Percentiles rank a stretch among this genome's conserved stretches.
Conservation (phyloP, 1,139 yeast genomes). For the Trichomonascaceae sp. region DNA sequence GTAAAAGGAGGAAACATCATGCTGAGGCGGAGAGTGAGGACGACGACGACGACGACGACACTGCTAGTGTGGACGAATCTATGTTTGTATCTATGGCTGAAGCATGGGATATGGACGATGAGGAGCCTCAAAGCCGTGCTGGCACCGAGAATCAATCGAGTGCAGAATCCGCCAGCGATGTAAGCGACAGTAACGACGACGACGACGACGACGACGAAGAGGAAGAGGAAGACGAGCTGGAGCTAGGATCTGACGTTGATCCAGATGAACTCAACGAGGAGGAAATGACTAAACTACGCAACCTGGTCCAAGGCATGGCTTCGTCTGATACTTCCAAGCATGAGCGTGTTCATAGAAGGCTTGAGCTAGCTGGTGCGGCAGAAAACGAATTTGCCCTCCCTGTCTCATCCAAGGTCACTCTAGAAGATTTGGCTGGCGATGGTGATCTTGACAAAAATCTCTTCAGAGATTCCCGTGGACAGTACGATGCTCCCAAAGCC, state of each 20-base stretch:
- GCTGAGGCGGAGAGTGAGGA: conserved; percentile 14
- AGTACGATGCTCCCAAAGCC: conserved; percentile 28
- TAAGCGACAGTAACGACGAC: conserved; percentile 40
- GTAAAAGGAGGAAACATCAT: conserved; percentile 10
- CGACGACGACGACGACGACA: conserved; percentile 28
- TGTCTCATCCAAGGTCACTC: conserved; percentile 41
- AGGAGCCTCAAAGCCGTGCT: too few species aligned
- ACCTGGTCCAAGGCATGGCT: conserved; percentile 15
- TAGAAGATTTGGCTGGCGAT: conserved; percentile 63
- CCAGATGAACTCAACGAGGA: conserved; percentile 15
- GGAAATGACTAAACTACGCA: conserved; percentile 13
- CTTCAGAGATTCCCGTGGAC: conserved; percentile 7
- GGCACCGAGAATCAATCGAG: too few species aligned
- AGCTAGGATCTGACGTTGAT: conserved; percentile 10
- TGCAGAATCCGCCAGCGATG: conserved; percentile 42
- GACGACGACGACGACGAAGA: conserved; percentile 17
- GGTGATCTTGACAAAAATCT: conserved; percentile 14
- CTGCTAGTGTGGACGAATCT: conserved; percentile 48
- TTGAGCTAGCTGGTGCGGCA: conserved; percentile 40
- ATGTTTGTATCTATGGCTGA: conserved; percentile 68
- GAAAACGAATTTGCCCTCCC: conserved; percentile 71
- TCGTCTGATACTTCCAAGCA: conserved; percentile 8
- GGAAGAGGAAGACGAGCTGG: conserved; percentile 18
- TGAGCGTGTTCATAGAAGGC: conserved; percentile 24
- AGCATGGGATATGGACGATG: conserved; percentile 78